These are phyloP conservation scores for Alternaria longipes DNA, from an alignment of 2,329 filamentous ascomycete genomes.

Conservation along the genomic window DNA sequence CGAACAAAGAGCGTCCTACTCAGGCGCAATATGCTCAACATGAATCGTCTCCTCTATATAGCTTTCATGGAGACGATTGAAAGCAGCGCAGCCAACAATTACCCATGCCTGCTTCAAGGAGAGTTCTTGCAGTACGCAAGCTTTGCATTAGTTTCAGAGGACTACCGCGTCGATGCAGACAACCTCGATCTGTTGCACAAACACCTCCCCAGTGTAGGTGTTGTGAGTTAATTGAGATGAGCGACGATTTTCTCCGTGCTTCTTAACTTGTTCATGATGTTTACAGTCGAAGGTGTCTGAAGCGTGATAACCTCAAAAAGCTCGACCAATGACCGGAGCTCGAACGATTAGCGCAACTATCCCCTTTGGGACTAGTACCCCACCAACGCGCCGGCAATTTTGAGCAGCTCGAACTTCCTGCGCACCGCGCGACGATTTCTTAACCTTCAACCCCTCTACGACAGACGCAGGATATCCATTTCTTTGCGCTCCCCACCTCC, in stretches of 20 bases:
- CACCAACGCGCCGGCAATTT: slow-evolving; percentile 18
- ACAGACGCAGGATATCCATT: slow-evolving; percentile 84
- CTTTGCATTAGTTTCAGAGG: not conserved
- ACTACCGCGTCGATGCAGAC: not conserved
- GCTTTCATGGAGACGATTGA: not conserved
- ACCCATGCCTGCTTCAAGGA: not conserved
- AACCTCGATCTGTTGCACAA: not conserved
- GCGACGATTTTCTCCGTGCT: not conserved
- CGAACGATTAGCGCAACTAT: slow-evolving; percentile 11
- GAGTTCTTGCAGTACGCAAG: not conserved
- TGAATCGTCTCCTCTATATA: not conserved
- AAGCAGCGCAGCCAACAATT: not conserved
- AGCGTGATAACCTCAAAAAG: not conserved
- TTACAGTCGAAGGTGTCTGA: not conserved
- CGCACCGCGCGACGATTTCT: slow-evolving; percentile 4
- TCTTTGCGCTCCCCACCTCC: slow-evolving; percentile 74
- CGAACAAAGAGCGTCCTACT: not conserved
- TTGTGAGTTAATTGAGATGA: not conserved
- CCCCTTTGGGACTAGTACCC: slow-evolving; percentile 10
- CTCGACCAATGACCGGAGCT: not conserved
- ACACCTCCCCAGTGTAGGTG: not conserved
- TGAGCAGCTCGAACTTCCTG: slow-evolving; percentile 8
- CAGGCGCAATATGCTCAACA: not conserved
- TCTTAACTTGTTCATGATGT: not conserved
- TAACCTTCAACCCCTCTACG: slow-evolving; percentile 28